Evolutionary conservation across 1,139 yeast species (phyloP).

Genomic region (Yamadazyma triangularis): DNA sequence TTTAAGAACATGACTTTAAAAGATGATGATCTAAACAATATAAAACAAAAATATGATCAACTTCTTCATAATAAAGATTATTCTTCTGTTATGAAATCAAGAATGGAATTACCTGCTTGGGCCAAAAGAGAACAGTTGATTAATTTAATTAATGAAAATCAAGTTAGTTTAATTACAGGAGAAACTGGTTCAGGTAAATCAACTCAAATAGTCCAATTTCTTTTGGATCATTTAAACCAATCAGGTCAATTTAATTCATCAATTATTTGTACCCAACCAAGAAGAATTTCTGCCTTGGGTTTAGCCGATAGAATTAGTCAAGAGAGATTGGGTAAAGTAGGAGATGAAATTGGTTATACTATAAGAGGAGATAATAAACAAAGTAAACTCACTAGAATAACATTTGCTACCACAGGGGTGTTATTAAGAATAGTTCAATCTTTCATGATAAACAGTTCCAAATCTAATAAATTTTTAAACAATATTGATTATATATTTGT

Average conservation of each 20-base stretch:
- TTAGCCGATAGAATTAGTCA: slow-evolving; percentile 89
- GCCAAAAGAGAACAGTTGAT: slow-evolving; percentile 53
- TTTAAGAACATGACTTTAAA: no score
- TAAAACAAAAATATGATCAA: not conserved
- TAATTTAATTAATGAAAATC: slow-evolving; percentile 49
- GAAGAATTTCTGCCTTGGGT: slow-evolving; percentile 94
- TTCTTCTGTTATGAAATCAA: slow-evolving; percentile 17
- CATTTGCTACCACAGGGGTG: slow-evolving; percentile 92
- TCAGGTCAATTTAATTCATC: slow-evolving; percentile 48
- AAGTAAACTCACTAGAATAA: slow-evolving; percentile 55
- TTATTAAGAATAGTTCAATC: slow-evolving; percentile 44
- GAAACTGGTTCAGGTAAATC: slow-evolving; percentile 98
- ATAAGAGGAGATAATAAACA: slow-evolving; percentile 88
- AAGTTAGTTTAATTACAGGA: slow-evolving; percentile 80
- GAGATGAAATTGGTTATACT: slow-evolving; percentile 80
- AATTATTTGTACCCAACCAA: slow-evolving; percentile 88
- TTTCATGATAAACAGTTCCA: slow-evolving; percentile 58
- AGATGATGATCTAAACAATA: not conserved
- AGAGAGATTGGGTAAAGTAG: slow-evolving; percentile 67
- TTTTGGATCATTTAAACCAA: slow-evolving; percentile 58
- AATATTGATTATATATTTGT: slow-evolving; percentile 66
- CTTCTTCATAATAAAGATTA: slow-evolving; percentile 1
- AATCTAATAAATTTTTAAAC: slow-evolving; percentile 37
- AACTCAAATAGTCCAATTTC: slow-evolving; percentile 87
- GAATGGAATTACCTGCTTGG: slow-evolving; percentile 83